Evolutionary conservation across 2,329 filamentous ascomycete genomes (phyloP).

Genomic region (Diaporthe helianthi): DNA sequence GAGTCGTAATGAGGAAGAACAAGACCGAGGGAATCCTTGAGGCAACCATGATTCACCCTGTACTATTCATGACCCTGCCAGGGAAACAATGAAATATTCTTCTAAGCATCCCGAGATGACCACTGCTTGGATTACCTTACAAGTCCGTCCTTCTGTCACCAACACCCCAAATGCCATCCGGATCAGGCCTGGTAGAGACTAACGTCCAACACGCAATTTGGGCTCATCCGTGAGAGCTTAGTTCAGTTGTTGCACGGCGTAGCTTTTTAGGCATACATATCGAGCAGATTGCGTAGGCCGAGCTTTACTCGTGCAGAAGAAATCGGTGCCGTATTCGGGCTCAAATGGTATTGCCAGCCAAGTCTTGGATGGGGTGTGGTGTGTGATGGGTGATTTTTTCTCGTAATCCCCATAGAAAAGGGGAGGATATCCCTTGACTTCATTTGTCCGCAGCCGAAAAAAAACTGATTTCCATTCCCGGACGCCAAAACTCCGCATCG

Average conservation of each 20-base stretch:
- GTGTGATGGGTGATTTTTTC: neutral
- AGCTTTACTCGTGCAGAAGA: too few species aligned
- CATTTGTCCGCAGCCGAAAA: neutral
- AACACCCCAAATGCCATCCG: neutral
- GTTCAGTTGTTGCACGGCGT: neutral
- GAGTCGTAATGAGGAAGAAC: neutral
- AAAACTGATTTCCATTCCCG: constrained; percentile 1
- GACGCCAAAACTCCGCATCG: constrained; percentile 32
- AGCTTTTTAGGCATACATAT: neutral
- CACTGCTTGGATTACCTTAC: neutral
- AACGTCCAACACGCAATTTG: neutral
- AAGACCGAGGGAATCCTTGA: neutral
- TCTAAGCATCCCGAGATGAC: neutral
- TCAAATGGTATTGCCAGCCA: neutral
- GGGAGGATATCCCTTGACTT: neutral
- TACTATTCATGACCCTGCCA: neutral
- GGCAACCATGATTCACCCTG: neutral
- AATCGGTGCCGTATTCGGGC: neutral
- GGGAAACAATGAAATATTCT: neutral
- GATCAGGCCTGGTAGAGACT: neutral
- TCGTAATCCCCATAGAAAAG: neutral
- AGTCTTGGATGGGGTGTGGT: neutral
- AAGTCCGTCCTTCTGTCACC: too few species aligned
- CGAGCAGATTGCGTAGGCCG: neutral
- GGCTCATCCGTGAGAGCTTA: neutral